Percentiles rank a stretch among this genome's conserved stretches.
phyloP scores from a whole-genome alignment of 192 early-diverging fungal genomes.

The Podochytrium sp. region DNA sequence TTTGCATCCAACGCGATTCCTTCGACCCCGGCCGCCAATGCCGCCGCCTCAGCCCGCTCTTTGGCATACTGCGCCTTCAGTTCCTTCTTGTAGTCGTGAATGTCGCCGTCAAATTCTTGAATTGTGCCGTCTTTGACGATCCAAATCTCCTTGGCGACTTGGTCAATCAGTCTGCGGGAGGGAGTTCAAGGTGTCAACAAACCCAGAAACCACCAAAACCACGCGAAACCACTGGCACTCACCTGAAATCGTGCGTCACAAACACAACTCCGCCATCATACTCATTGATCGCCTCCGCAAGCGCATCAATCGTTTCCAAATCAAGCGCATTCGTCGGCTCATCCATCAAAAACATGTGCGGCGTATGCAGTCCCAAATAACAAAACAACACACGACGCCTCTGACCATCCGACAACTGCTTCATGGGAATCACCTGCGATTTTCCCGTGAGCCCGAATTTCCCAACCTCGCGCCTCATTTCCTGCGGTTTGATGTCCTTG shows the following conservation, averaged over 20 bases:
- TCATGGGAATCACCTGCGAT: constrained; percentile 89
- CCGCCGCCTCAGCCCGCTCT: constrained; percentile 37
- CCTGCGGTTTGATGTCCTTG: constrained; percentile 74
- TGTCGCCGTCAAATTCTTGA: constrained; percentile 48
- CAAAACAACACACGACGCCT: constrained; percentile 96
- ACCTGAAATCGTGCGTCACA: constrained; percentile 95
- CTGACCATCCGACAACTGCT: constrained; percentile 90
- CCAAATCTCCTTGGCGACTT: constrained; percentile 52
- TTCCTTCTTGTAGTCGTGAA: constrained; percentile 46
- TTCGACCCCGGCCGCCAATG: constrained; percentile 2
- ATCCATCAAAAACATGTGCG: constrained; percentile 89
- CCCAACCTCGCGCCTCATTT: constrained; percentile 89
- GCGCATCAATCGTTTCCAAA: constrained; percentile 82
- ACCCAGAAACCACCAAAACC: background rate
- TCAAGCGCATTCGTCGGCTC: background rate
- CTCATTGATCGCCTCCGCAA: constrained; percentile 93
- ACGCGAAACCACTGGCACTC: background rate
- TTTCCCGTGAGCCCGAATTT: constrained; percentile 92
- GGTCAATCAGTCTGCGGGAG: constrained; percentile 48
- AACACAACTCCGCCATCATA: constrained; percentile 96
- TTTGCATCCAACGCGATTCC: background rate
- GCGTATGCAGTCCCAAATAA: constrained; percentile 82
- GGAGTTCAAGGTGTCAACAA: too few relatives aligned
- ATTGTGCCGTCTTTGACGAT: constrained; percentile 47
- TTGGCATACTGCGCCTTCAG: constrained; percentile 44